phyloP scores from a whole-genome alignment of 1,284 basidiomycete species.

The Sanghuangporus sanghuang region DNA sequence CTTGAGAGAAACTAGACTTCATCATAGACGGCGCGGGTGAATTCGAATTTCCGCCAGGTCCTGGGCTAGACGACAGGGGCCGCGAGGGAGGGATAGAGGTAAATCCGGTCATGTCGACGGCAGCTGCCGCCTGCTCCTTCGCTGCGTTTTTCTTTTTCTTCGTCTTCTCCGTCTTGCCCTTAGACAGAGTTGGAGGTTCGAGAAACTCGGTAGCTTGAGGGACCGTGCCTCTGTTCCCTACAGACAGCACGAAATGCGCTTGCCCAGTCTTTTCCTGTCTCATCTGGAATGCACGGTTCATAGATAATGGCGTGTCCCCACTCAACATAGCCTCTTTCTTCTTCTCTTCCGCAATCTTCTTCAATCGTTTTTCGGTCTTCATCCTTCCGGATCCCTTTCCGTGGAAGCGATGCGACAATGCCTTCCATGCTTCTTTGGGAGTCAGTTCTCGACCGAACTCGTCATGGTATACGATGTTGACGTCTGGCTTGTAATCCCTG shows the following conservation, averaged over 20 bases:
- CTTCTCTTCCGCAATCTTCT: constrained; percentile 92
- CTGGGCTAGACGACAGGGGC: constrained; percentile 38
- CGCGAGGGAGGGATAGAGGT: constrained; percentile 62
- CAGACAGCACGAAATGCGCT: constrained; percentile 90
- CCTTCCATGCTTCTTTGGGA: constrained; percentile 97
- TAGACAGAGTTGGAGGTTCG: constrained; percentile 67
- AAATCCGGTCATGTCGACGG: constrained; percentile 53
- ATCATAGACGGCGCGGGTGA: constrained; percentile 51
- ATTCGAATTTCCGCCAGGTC: constrained; percentile 45
- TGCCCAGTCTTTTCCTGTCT: constrained; percentile 90
- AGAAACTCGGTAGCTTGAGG: constrained; percentile 75
- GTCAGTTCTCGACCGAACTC: constrained; percentile 89
- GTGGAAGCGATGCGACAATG: constrained; percentile 91
- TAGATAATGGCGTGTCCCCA: constrained; percentile 89
- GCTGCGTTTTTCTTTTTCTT: constrained; percentile 61
- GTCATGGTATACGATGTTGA: constrained; percentile 96
- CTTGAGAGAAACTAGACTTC: constrained; percentile 72
- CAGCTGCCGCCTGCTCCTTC: constrained; percentile 39
- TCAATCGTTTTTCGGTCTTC: constrained; percentile 91
- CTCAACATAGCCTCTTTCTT: constrained; percentile 88
- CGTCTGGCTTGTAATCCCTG: constrained; percentile 94
- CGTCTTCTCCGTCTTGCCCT: constrained; percentile 72
- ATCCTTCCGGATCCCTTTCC: constrained; percentile 91
- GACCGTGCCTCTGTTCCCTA: constrained; percentile 88
- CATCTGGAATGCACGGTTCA: constrained; percentile 86